Conservation (phyloP, 202 grass and related monocot genomes). For the Digitaria exilis region DNA sequence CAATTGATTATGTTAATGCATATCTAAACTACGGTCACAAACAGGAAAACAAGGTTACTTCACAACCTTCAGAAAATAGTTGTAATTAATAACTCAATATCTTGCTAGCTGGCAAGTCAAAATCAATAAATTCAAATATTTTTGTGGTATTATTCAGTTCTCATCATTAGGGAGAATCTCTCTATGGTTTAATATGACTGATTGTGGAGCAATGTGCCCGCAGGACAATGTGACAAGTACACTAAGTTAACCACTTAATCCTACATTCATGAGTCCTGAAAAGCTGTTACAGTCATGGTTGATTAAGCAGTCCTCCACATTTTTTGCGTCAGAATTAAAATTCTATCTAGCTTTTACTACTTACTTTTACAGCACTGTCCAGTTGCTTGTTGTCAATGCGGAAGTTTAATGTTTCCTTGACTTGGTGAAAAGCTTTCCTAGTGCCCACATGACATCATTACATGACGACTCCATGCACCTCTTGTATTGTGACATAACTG, state of each 20-base stretch:
- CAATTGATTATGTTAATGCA: constrained; percentile 9
- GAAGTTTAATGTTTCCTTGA: background rate
- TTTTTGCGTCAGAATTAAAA: background rate
- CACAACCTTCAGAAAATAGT: background rate
- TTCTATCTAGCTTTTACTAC: background rate
- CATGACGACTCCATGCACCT: background rate
- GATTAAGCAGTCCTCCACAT: background rate
- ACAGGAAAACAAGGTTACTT: background rate
- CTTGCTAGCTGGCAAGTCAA: background rate
- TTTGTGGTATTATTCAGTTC: background rate
- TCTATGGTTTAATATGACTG: background rate
- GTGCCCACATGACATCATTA: background rate
- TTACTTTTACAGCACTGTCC: background rate
- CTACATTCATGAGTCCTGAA: background rate
- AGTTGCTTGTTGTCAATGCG: background rate
- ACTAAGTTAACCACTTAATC: background rate
- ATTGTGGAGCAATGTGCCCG: background rate
- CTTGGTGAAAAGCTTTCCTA: background rate
- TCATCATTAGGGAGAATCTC: background rate
- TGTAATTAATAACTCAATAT: background rate
- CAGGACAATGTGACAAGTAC: background rate
- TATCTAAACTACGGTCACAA: background rate
- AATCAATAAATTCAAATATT: background rate
- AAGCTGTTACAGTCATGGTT: background rate
- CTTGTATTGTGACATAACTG: background rate